Evolutionary conservation across 306 rosid species (phyloP).

Genomic region (Prunus padus): DNA sequence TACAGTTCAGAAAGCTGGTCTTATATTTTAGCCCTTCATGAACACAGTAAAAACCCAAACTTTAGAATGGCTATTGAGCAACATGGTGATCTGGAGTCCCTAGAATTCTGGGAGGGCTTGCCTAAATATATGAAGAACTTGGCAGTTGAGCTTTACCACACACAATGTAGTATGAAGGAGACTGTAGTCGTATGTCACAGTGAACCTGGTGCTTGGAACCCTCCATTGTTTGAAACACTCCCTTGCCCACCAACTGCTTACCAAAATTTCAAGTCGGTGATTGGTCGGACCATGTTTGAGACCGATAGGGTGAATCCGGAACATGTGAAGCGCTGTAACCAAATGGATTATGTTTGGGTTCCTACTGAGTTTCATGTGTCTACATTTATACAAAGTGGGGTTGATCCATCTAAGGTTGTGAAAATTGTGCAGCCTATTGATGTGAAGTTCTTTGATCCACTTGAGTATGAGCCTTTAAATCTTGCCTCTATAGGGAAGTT

Average conservation of each 20-base stretch:
- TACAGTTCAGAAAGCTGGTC: slow-evolving; percentile 91
- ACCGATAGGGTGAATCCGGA: slow-evolving; percentile 58
- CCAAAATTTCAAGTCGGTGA: slow-evolving; percentile 59
- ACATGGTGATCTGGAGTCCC: slow-evolving; percentile 68
- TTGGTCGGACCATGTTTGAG: slow-evolving; percentile 89
- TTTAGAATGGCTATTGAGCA: slow-evolving; percentile 65
- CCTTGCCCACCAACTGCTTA: slow-evolving; percentile 75
- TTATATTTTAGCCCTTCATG: slow-evolving; percentile 57
- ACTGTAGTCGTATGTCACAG: slow-evolving; percentile 81
- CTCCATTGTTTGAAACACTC: slow-evolving; percentile 66
- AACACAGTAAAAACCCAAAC: slow-evolving; percentile 32
- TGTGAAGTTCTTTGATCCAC: slow-evolving; percentile 77
- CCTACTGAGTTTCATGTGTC: slow-evolving; percentile 74
- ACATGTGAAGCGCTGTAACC: slow-evolving; percentile 59
- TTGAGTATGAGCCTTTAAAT: slow-evolving; percentile 44
- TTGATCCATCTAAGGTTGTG: slow-evolving; percentile 71
- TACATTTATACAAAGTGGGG: slow-evolving; percentile 68
- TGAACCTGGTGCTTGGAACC: slow-evolving; percentile 89
- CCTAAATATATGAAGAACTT: slow-evolving; percentile 44
- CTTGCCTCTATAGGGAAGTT: slow-evolving; percentile 44
- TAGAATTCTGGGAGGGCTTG: slow-evolving; percentile 74
- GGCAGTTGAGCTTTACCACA: slow-evolving; percentile 52
- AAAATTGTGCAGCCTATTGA: slow-evolving; percentile 85
- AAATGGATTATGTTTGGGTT: slow-evolving; percentile 86
- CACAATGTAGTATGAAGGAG: slow-evolving; percentile 54